Conservation (phyloP, 2,329 filamentous ascomycete species). For the Xylaria sp. region DNA sequence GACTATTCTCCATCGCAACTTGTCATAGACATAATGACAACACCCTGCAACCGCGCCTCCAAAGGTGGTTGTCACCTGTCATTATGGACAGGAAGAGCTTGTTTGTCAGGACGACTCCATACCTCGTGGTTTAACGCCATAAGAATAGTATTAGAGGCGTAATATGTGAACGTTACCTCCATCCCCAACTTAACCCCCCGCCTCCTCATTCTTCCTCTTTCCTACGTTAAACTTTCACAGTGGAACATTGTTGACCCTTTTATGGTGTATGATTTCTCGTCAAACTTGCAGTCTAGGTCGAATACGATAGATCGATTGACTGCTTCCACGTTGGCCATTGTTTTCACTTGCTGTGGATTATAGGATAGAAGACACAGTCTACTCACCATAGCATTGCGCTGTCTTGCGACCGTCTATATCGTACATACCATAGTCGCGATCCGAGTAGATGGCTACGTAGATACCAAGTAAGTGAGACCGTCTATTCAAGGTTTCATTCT, state of each 20-base stretch:
- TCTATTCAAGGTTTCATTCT: background rate
- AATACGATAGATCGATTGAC: constrained; percentile 25
- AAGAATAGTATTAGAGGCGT: too few species aligned
- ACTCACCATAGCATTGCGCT: constrained; percentile 35
- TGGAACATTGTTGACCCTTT: constrained; percentile 30
- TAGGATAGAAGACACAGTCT: background rate
- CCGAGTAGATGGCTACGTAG: constrained; percentile 36
- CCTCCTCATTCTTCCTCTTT: background rate
- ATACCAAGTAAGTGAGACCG: constrained; percentile 7
- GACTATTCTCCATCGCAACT: background rate
- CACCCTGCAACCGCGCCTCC: background rate
- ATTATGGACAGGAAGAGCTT: background rate
- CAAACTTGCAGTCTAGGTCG: constrained; percentile 25
- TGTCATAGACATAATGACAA: background rate
- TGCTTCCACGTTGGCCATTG: background rate
- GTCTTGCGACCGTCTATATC: constrained; percentile 19
- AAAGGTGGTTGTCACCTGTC: background rate
- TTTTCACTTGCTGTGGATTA: background rate
- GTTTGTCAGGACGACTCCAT: too few species aligned
- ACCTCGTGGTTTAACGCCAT: too few species aligned
- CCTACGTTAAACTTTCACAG: constrained; percentile 7
- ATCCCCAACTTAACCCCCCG: background rate
- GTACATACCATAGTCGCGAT: constrained; percentile 35
- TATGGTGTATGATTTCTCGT: constrained; percentile 16
- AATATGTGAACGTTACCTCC: background rate